phyloP scores from a whole-genome alignment of 1,139 yeast species.

The Candida albicans region DNA sequence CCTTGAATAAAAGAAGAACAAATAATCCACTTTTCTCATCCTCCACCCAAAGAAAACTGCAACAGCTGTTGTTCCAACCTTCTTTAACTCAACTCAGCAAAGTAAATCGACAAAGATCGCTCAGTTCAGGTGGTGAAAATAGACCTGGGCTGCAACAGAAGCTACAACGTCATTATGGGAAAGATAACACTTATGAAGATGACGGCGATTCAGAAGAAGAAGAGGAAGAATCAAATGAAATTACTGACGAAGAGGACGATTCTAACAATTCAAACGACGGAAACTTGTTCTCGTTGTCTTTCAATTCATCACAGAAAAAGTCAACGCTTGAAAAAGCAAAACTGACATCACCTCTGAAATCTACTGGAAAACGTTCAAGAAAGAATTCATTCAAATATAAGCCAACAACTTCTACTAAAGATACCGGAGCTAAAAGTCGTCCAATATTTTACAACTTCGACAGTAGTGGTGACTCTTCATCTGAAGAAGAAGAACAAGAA shows the following conservation, averaged over 20 bases:
- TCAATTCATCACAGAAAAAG: slow-evolving; percentile 15
- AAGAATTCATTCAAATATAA: slow-evolving; percentile 35
- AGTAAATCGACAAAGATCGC: background rate
- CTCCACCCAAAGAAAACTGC: slow-evolving; percentile 18
- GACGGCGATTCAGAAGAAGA: slow-evolving; percentile 1
- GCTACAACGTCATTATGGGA: slow-evolving; percentile 8
- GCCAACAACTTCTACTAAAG: slow-evolving; percentile 10
- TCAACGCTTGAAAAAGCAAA: slow-evolving; percentile 1
- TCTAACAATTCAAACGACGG: slow-evolving; percentile 18
- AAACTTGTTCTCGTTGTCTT: slow-evolving; percentile 27
- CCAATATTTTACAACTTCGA: slow-evolving; percentile 39
- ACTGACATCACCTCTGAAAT: background rate
- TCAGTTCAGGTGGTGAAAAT: background rate
- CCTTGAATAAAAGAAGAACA: slow-evolving; percentile 27
- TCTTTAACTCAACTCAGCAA: slow-evolving; percentile 4
- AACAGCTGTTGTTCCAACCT: slow-evolving; percentile 6
- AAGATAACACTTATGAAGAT: slow-evolving; percentile 3
- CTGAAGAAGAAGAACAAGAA: slow-evolving; percentile 14
- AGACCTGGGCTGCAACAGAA: background rate
- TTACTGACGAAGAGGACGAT: slow-evolving; percentile 1
- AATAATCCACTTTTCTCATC: slow-evolving; percentile 16
- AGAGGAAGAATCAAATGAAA: background rate
- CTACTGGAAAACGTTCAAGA: slow-evolving; percentile 18
- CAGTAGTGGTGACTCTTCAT: slow-evolving; percentile 15
- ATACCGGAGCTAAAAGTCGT: slow-evolving; percentile 15